Evolutionary conservation across 495 filamentous ascomycete species (phyloP).

Genomic region (Penicillium fimorum): DNA sequence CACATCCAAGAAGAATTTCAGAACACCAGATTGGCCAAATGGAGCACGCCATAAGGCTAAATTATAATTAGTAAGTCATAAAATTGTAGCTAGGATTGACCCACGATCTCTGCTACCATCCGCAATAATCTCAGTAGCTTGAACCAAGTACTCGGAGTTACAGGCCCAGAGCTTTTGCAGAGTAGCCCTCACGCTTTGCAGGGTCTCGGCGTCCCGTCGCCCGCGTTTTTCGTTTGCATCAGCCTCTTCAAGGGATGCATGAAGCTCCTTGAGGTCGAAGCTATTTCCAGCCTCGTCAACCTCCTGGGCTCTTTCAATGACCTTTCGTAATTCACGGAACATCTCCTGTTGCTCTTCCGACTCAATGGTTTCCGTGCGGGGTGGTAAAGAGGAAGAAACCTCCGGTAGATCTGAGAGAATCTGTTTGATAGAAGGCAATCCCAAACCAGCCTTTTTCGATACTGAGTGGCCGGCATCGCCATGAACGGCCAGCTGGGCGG

Average conservation of each 20-base stretch:
- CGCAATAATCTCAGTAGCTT: constrained; percentile 59
- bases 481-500: constrained; percentile 3
- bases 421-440: constrained; percentile 27
- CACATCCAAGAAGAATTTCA: constrained; percentile 62
- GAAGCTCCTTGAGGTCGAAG: constrained; percentile 26
- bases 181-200: constrained; percentile 27
- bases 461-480: constrained; percentile 8
- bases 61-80: constrained; percentile 15
- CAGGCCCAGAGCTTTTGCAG: constrained; percentile 39
- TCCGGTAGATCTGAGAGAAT: constrained; percentile 27
- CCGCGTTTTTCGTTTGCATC: constrained; percentile 24
- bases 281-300: constrained; percentile 17
- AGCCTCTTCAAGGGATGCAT: constrained; percentile 30
- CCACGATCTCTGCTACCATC: constrained; percentile 68
- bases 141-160: constrained; percentile 43
- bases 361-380: constrained; percentile 12
- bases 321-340: constrained; percentile 26
- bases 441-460: constrained; percentile 12
- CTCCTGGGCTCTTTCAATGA: constrained; percentile 24
- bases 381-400: constrained; percentile 19
- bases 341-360: constrained; percentile 30
- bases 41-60: constrained; percentile 61
- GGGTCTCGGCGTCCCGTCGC: constrained; percentile 18
- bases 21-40: constrained; percentile 64
- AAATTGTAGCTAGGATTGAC: constrained; percentile 24